Evolutionary conservation across 2,329 filamentous ascomycete species (phyloP), one percentile per base, ranked within the genome.

Genomic region (Fusarium scirpi): DNA sequence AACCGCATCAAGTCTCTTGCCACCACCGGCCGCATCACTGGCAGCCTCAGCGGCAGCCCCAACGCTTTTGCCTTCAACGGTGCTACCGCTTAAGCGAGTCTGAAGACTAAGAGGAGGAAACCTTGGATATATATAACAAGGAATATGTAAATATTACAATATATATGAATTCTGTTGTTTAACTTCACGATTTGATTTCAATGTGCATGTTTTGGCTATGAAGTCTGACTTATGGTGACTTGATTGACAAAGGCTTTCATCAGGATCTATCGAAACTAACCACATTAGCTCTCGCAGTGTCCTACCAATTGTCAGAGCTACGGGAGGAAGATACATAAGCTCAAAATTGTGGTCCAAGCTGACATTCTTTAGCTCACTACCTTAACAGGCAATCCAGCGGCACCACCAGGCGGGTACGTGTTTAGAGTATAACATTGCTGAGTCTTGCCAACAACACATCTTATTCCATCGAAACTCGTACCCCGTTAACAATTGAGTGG

Each of bases 61-160:
- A 86, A 86, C 78, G 72, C 80, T 45, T 74, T 86, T 60, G 80
- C 80, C 41, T 86, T 84, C 80, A 86, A 87, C 74, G 84, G 84
- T 27, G 49, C 49, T 13, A 34, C 47, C 10, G 34, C 49, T 53
- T 53, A 43, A 53, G 34, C 34, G 32, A 18, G 3, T 29, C 10
- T 25, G 24, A 38, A 38, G 10, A 38, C 18, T 16, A 22, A 13
- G 56, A 22, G 27, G 3, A 16, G 16, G 22, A 10, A 34, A 18
- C 4, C 6, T 8, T 25, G 32, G 15, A 20, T 18, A 29, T 2
- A 6, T 34, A 16, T 25, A 24, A n/a, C 20, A 46, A 54, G 18
- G 30, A 25, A 40, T 27, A 32, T 20, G 20, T 55, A 52, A 32
- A 54, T 62, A 62, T 7, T 41, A n/a, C 24, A 54, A 38, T 55